Conservation (phyloP, 2,329 filamentous ascomycete genomes). For the Seiridium cupressi region DNA sequence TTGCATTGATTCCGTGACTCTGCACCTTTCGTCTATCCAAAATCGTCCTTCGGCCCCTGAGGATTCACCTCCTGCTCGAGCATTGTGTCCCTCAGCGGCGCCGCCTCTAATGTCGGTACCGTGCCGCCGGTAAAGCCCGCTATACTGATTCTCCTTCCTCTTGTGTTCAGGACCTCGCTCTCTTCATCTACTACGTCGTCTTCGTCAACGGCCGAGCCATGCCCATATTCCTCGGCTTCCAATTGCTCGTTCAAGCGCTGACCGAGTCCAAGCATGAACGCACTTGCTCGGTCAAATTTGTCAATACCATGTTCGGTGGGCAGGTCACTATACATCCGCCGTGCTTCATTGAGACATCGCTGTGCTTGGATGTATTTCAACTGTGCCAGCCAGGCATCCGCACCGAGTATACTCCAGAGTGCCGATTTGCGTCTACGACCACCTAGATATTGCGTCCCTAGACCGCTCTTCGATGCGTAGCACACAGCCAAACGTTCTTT, state of each 20-base stretch:
- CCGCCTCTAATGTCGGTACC: conserved; percentile 45
- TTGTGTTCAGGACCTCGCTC: conserved; percentile 44
- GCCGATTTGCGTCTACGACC: conserved; percentile 79
- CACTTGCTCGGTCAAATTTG: conserved; percentile 48
- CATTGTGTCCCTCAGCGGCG: conserved; percentile 35
- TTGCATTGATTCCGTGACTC: background rate
- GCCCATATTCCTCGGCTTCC: conserved; percentile 25
- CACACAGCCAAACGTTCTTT: conserved; percentile 84
- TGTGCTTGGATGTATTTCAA: conserved; percentile 77
- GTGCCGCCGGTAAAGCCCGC: conserved; percentile 41
- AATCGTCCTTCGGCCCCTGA: conserved; percentile 21
- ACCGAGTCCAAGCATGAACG: conserved; percentile 52
- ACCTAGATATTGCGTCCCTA: conserved; percentile 67
- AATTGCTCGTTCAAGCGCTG: conserved; percentile 47
- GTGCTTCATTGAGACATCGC: conserved; percentile 70
- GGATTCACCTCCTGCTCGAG: conserved; percentile 17
- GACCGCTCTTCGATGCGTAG: conserved; percentile 71
- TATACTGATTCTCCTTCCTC: conserved; percentile 54
- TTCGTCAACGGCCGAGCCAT: conserved; percentile 12
- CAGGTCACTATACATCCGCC: conserved; percentile 50
- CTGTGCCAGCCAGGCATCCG: conserved; percentile 79
- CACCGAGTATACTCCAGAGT: conserved; percentile 81
- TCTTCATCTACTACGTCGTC: conserved; percentile 25
- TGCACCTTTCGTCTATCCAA: conserved; percentile 16
- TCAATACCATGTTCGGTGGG: conserved; percentile 49